phyloP scores from a whole-genome alignment of 257 asterid genomes.

The Leonotis leonurus region DNA sequence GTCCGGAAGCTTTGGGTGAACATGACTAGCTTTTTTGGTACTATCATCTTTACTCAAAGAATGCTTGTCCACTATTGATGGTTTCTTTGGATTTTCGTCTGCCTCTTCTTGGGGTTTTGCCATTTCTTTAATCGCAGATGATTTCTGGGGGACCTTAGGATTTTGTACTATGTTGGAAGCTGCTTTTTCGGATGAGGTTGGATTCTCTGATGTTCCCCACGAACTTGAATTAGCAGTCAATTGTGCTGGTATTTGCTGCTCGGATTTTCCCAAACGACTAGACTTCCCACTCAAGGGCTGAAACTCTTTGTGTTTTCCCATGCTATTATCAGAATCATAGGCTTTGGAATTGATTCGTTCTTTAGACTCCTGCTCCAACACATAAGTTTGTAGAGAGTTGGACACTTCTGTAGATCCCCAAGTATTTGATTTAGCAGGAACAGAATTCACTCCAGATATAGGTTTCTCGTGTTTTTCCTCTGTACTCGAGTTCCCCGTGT shows the following conservation, averaged over 20 bases:
- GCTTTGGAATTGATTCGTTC: background rate
- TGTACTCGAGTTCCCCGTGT: slow-evolving; percentile 19
- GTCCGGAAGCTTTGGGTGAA: slow-evolving; percentile 92
- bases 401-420: slow-evolving; percentile 23
- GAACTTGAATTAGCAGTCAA: slow-evolving; percentile 14
- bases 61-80: slow-evolving; percentile 18
- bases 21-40: slow-evolving; percentile 62
- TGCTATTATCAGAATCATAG: slow-evolving; percentile 6
- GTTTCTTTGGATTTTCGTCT: slow-evolving; percentile 27
- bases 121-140: slow-evolving; percentile 27
- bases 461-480: slow-evolving; percentile 22
- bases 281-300: slow-evolving; percentile 19
- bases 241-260: slow-evolving; percentile 28
- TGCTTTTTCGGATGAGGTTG: slow-evolving; percentile 27
- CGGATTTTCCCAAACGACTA: slow-evolving; percentile 18
- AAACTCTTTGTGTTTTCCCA: slow-evolving; percentile 23
- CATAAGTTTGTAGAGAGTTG: slow-evolving; percentile 15
- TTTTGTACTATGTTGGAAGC: slow-evolving; percentile 22
- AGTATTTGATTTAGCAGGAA: slow-evolving; percentile 22
- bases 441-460: slow-evolving; percentile 21
- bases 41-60: slow-evolving; percentile 29
- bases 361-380: slow-evolving; percentile 16
- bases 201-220: slow-evolving; percentile 20
- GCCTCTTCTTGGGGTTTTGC: slow-evolving; percentile 19
- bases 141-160: slow-evolving; percentile 26